Evolutionary conservation across 441 rosid species (phyloP).

Genomic region (Populus hybrid): DNA sequence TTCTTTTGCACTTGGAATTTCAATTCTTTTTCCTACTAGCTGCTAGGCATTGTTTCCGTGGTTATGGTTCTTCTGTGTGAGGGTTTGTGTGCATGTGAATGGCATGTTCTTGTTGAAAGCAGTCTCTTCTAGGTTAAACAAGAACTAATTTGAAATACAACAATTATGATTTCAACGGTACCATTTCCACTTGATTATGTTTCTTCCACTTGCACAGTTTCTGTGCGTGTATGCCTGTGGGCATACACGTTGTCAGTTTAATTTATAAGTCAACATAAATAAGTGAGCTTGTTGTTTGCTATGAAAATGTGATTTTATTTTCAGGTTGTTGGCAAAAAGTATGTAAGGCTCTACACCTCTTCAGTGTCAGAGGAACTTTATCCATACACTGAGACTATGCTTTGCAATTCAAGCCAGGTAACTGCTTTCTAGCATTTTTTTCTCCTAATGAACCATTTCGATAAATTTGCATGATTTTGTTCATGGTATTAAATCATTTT

Average conservation of each 20-base stretch:
- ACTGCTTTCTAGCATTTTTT: conserved; percentile 4
- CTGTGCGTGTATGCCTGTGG: no score
- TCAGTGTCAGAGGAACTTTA: conserved; percentile 69
- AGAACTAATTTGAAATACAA: neutral
- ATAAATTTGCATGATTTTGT: neutral
- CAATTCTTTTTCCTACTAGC: neutral
- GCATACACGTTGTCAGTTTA: neutral
- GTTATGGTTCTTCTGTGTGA: neutral
- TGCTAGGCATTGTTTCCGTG: neutral
- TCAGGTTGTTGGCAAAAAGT: conserved; percentile 93
- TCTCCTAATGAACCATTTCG: neutral
- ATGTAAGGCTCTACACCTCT: conserved; percentile 76
- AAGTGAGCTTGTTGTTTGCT: neutral
- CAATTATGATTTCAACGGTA: neutral
- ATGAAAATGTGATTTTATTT: conserved; percentile 4
- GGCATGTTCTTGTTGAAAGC: neutral
- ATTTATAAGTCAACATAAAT: neutral
- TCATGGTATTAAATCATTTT: neutral
- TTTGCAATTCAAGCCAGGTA: conserved; percentile 91
- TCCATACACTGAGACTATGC: conserved; percentile 83
- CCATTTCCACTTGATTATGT: no score
- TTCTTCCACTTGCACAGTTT: no score
- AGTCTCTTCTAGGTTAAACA: neutral
- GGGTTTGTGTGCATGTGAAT: neutral
- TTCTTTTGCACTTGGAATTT: neutral